Evolutionary conservation across 805 yeast genomes (phyloP).

Genomic region (Grigorovia humatica): DNA sequence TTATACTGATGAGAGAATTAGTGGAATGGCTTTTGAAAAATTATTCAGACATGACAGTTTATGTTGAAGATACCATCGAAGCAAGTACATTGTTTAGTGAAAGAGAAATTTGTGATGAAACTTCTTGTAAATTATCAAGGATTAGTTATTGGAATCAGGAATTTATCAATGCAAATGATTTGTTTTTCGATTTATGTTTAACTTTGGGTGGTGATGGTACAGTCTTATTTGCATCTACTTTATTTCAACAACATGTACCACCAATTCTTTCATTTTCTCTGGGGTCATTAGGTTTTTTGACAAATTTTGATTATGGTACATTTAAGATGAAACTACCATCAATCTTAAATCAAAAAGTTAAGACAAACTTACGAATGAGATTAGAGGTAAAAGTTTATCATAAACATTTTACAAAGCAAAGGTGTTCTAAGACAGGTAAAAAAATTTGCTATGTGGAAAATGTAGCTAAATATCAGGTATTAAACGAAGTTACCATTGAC

Average conservation of each 20-base stretch:
- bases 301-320: constrained; percentile 70
- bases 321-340: constrained; percentile 48
- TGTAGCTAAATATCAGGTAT: constrained; percentile 55
- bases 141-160: constrained; percentile 58
- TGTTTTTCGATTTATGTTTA: constrained; percentile 59
- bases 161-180: constrained; percentile 32
- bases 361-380: constrained; percentile 72
- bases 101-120: constrained; percentile 36
- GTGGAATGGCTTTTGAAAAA: constrained; percentile 56
- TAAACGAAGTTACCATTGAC: constrained; percentile 83
- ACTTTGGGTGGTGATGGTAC: constrained; percentile 97
- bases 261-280: constrained; percentile 80
- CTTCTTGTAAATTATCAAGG: constrained; percentile 33
- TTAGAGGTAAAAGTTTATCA: constrained; percentile 66
- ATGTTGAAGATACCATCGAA: constrained; percentile 62
- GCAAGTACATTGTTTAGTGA: constrained; percentile 52
- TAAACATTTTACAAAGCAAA: constrained; percentile 24
- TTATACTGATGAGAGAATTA: constrained; percentile 61
- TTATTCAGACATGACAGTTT: constrained; percentile 37
- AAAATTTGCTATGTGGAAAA: constrained; percentile 26
- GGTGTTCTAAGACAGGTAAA: constrained; percentile 36
- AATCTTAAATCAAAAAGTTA: constrained; percentile 60
- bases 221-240: constrained; percentile 72
- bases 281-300: constrained; percentile 85
- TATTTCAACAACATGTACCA: constrained; percentile 77